A percentile compares a stretch with the other conserved stretches of the same genome.
Conservation (phyloP, 2,329 filamentous ascomycete species). For the Phialocephala sp. region DNA sequence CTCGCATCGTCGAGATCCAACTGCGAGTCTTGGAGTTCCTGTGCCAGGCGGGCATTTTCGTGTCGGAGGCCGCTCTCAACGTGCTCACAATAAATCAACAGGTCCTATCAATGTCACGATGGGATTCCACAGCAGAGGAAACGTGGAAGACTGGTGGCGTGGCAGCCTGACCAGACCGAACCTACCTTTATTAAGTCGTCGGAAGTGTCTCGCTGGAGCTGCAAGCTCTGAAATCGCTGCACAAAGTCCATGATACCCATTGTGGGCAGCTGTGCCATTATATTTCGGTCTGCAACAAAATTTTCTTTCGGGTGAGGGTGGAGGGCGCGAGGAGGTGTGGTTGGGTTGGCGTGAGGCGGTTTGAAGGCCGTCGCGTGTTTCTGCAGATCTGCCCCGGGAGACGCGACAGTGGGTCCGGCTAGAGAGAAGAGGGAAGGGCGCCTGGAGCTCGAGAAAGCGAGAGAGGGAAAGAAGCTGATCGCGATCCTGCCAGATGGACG, state of each 20-base stretch:
- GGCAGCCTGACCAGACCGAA: conserved; percentile 17
- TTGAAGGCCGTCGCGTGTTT: background rate
- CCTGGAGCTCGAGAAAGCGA: too few relatives aligned
- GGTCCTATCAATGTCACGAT: conserved; percentile 47
- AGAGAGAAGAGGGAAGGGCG: background rate
- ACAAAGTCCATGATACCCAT: conserved; percentile 51
- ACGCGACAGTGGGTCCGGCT: conserved; percentile 13
- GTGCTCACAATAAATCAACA: conserved; percentile 52
- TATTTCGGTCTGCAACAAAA: background rate
- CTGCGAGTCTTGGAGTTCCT: conserved; percentile 50
- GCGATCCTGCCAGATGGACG: background rate
- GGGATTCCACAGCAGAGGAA: background rate
- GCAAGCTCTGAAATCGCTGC: conserved; percentile 52
- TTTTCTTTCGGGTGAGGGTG: background rate
- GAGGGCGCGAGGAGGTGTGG: background rate
- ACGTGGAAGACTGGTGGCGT: background rate
- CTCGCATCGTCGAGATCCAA: conserved; percentile 57
- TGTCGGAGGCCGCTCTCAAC: conserved; percentile 50
- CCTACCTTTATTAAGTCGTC: conserved; percentile 55
- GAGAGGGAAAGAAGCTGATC: background rate
- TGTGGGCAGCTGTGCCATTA: conserved; percentile 23
- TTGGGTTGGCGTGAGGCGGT: background rate
- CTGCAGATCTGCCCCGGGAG: conserved; percentile 4
- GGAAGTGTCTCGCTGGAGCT: conserved; percentile 48
- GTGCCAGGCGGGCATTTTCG: conserved; percentile 51